Base-by-base conservation (phyloP, 2,329 filamentous ascomycete species). In the Biscogniauxia sp. region DNA sequence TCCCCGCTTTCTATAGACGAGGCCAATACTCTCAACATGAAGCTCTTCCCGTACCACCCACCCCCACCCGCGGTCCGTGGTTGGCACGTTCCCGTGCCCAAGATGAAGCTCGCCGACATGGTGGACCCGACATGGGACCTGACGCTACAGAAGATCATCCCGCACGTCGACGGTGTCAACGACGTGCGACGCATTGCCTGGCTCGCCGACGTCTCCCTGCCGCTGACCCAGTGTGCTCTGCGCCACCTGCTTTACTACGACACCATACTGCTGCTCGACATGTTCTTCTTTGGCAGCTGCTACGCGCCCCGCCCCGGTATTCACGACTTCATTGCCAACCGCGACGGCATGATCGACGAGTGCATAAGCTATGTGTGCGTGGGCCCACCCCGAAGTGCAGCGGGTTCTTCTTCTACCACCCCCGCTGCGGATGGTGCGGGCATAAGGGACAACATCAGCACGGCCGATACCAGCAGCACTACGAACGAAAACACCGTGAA, bases 21-120 rank as follows among this genome's bases (percentile, higher is more conserved):
- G 67, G 88, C 92, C 62, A 97, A 97, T 74, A 97, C 92, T 0
- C 88, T 97, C 76, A 97, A 97, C 76, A 91, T 97, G 83, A 97
- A 97, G 77, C 85, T 97, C 55, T 97, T 97, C 74, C 93, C 92
- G 0, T 88, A 91, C 53, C 90, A 94, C 69, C 82, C 87, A 1
- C 85, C 88, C 17, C 93, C 93, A 1, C 88, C 92, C 0, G 82
- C 87, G 2, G 89, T 98, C 58, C 88, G 89, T 69, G 86, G 90
- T 53, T 97, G 92, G 89, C 92, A 98, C 71, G 95, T 99, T 1
- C 95, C 95, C 3, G 85, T 99, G 20, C 82, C 82, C 68, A 89
- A 88, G 74, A 86, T 86, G 72, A 88, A 87, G 67, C 84, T 89
- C 62, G 73, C 79, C 65, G 81, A 86, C 73, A 78, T 91, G 71